Conservation (phyloP, 1,284 basidiomycete species). For the Lignosus rhinocerotis region DNA sequence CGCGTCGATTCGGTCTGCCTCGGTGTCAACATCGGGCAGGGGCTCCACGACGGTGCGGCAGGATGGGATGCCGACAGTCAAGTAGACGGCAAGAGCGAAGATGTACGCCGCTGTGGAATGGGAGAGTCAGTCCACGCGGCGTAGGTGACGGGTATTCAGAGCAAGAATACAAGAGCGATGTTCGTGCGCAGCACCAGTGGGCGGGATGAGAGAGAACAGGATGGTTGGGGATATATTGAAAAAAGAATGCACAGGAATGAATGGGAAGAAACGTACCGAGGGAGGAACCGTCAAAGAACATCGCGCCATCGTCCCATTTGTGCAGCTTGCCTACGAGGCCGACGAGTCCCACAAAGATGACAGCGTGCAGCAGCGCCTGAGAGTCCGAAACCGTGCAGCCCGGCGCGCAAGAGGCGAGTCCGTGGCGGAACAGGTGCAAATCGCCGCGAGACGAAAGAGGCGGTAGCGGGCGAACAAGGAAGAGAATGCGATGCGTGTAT, state of each 20-base stretch:
- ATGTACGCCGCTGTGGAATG: conserved; percentile 64
- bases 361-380: conserved; percentile 81
- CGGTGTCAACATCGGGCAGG: conserved; percentile 53
- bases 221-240: not conserved
- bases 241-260: not conserved
- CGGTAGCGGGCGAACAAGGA: not conserved
- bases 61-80: conserved; percentile 76
- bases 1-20: conserved; percentile 71
- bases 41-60: conserved; percentile 73
- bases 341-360: conserved; percentile 74
- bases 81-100: conserved; percentile 76
- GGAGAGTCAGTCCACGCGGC: not conserved
- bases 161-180: no score
- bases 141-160: not conserved
- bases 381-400: not conserved
- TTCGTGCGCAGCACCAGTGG: no score
- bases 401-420: not conserved
- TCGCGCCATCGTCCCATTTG: conserved; percentile 86
- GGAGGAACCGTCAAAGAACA: conserved; percentile 89
- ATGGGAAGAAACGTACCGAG: conserved; percentile 53
- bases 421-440: not conserved
- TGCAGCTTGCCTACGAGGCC: conserved; percentile 78
- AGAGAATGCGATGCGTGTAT: not conserved
- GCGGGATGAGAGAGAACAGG: not conserved
- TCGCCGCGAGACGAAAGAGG: not conserved